These are phyloP conservation scores for Megacollybia marginata DNA, from an alignment of 768 basidiomycete genomes.

Conservation along the genomic window DNA sequence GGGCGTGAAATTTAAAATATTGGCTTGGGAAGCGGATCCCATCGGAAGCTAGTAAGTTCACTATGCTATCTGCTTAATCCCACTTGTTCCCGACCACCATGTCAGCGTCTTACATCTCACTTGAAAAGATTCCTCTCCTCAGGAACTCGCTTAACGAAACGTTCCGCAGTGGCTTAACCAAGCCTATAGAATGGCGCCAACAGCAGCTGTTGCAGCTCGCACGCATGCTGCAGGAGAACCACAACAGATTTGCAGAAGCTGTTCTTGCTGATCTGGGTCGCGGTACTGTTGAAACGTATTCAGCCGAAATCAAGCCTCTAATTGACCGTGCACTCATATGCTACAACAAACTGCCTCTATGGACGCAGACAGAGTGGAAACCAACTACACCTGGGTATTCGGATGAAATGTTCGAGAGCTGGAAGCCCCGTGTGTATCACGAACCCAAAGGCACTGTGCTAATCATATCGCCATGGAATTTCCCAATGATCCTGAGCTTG, in stretches of 20 bases:
- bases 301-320: conserved; percentile 11
- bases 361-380: conserved; percentile 12
- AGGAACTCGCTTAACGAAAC: conserved; percentile 8
- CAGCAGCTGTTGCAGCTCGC: conserved; percentile 17
- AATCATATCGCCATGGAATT: conserved; percentile 50
- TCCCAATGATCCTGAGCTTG: conserved; percentile 47
- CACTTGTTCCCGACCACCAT: background rate
- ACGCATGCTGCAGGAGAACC: conserved; percentile 17
- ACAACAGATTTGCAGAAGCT: conserved; percentile 11
- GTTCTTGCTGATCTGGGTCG: conserved; percentile 12
- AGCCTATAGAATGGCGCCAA: conserved; percentile 16
- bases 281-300: conserved; percentile 11
- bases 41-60: too few species aligned
- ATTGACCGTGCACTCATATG: conserved; percentile 8
- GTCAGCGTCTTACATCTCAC: background rate
- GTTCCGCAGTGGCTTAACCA: conserved; percentile 13
- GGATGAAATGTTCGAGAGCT: conserved; percentile 4
- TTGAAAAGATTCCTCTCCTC: conserved; percentile 1
- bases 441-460: conserved; percentile 16
- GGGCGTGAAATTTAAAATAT: too few species aligned
- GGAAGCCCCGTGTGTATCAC: conserved; percentile 14
- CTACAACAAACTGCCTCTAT: conserved; percentile 14
- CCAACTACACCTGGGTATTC: background rate
- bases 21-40: too few species aligned
- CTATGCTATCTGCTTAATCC: too few species aligned